These are phyloP conservation scores for Entophlyctis luteolus DNA, from an alignment of 192 early-diverging fungal genomes.

Conservation along the genomic window DNA sequence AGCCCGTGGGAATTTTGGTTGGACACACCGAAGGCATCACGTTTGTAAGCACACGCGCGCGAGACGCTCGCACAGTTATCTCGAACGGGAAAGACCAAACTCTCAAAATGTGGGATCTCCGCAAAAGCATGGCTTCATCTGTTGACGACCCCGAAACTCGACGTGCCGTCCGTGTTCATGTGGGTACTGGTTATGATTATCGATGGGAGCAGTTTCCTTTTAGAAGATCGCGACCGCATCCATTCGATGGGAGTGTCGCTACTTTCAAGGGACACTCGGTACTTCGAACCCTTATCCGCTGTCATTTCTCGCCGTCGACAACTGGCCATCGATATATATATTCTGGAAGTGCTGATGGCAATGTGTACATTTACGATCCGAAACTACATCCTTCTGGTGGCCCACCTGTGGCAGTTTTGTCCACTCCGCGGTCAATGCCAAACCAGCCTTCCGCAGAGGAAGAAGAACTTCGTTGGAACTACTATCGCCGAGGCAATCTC, in stretches of 20 bases:
- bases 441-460: background rate
- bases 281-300: constrained; percentile 64
- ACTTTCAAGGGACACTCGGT: constrained; percentile 61
- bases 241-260: constrained; percentile 53
- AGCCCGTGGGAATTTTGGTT: constrained; percentile 56
- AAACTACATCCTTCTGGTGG: constrained; percentile 7
- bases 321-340: constrained; percentile 65
- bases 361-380: constrained; percentile 40
- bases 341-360: constrained; percentile 62
- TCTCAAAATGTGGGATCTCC: constrained; percentile 66
- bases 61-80: constrained; percentile 60
- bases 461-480: background rate
- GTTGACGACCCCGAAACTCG: background rate
- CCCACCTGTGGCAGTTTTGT: background rate
- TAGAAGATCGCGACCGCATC: constrained; percentile 34
- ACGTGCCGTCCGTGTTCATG: background rate
- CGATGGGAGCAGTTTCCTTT: constrained; percentile 40
- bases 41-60: constrained; percentile 53
- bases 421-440: background rate
- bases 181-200: constrained; percentile 31
- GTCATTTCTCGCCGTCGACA: constrained; percentile 59
- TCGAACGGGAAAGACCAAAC: constrained; percentile 72
- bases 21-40: constrained; percentile 74
- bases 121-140: constrained; percentile 33
- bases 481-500: no score